A percentile compares a stretch with the other conserved stretches of the same genome.
phyloP scores from a whole-genome alignment of 139 green algal genomes.

The Haematococcus sp. region DNA sequence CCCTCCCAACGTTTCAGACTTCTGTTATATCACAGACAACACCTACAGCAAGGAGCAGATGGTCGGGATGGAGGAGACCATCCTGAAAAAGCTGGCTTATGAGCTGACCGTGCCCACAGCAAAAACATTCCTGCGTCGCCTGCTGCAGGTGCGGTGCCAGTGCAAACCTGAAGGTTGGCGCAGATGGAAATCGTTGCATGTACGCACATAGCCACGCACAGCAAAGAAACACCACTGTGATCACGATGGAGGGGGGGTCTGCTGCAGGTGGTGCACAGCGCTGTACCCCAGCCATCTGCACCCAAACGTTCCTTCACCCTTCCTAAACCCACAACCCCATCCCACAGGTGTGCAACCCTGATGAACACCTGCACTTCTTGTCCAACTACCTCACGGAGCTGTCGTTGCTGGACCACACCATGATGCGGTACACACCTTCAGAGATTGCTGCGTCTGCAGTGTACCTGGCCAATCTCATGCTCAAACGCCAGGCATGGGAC shows the following conservation, averaged over 20 bases:
- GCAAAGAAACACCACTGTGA: no score
- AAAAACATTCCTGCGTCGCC: constrained; percentile 88
- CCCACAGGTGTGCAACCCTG: constrained; percentile 43
- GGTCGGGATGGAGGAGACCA: constrained; percentile 76
- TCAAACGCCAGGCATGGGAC: constrained; percentile 30
- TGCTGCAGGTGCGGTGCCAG: constrained; percentile 36
- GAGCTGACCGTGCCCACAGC: constrained; percentile 87
- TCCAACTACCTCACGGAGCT: constrained; percentile 89
- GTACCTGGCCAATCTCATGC: constrained; percentile 72
- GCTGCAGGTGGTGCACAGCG: background rate
- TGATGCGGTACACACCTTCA: constrained; percentile 78
- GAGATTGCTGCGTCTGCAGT: constrained; percentile 76
- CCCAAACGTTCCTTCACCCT: background rate
- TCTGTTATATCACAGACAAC: constrained; percentile 98
- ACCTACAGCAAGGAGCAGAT: constrained; percentile 90
- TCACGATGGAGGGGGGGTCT: no score
- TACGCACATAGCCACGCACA: no score
- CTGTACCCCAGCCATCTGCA: no score
- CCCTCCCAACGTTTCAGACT: constrained; percentile 86
- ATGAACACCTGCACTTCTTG: constrained; percentile 64
- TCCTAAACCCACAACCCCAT: background rate
- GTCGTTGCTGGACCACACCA: constrained; percentile 80
- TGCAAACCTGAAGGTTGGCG: background rate
- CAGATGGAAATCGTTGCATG: no score
- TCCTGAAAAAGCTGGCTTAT: constrained; percentile 86